These are phyloP conservation scores for Beauveria asiatica DNA, from an alignment of 2,329 filamentous ascomycete genomes.

Conservation along the genomic window DNA sequence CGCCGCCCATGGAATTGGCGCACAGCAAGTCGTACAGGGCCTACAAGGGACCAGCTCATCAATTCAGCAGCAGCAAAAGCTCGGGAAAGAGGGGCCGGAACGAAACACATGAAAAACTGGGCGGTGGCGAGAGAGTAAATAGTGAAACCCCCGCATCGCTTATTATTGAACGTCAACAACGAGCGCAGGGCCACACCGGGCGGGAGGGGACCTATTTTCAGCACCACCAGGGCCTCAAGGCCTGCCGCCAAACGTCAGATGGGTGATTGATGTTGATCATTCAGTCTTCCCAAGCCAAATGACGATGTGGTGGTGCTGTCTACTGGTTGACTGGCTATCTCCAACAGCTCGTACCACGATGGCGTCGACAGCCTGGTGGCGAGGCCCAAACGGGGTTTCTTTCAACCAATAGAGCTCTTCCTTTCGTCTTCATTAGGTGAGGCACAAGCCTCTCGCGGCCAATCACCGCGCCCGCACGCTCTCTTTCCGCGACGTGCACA, in stretches of 20 bases:
- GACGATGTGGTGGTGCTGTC: not conserved
- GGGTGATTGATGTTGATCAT: not conserved
- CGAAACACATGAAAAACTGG: not conserved
- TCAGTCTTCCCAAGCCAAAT: not conserved
- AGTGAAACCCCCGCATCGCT: not conserved
- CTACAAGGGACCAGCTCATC: no score
- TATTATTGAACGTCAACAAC: not conserved
- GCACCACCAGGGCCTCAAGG: not conserved
- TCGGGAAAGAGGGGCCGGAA: not conserved
- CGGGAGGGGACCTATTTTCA: not conserved
- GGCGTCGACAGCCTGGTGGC: not conserved
- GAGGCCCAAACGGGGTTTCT: not conserved
- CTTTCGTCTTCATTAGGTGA: not conserved
- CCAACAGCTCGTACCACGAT: not conserved
- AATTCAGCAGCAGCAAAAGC: no score
- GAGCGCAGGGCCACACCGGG: not conserved
- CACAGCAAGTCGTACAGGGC: no score
- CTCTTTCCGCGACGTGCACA: not conserved
- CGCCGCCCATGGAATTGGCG: no score
- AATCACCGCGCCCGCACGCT: constrained; percentile 1
- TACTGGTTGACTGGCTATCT: not conserved
- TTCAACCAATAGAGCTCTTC: not conserved
- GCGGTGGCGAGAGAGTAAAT: not conserved
- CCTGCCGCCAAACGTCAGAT: not conserved
- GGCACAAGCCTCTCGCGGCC: constrained; percentile 3